Evolutionary conservation across 495 filamentous ascomycete genomes (phyloP), one percentile per base, ranked within the genome.

Genomic region (Podospora pseudoanserina): DNA sequence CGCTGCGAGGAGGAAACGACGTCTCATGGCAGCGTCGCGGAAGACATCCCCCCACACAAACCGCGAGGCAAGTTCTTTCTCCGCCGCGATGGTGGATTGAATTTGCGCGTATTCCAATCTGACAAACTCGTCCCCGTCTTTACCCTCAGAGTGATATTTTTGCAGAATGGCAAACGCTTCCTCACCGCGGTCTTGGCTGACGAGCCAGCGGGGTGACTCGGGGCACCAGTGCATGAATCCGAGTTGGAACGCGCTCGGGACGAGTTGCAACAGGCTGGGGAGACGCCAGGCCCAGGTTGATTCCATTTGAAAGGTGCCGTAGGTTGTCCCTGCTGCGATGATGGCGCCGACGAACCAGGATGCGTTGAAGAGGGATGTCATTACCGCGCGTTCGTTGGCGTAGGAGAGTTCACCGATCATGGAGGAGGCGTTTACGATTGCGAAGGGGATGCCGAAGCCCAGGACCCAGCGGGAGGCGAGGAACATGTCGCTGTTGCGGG

Each of bases 321-420:
- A 81, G 0, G 82, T 84, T 1, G 85, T 80, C 0, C 83, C 81
- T 3, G 85, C 85, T 4, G 85, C 86, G 26, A 85, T 76, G 49
- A 89, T 83, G 64, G 83, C 79, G 4, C 88, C 86, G 54, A 88
- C 76, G 69, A 84, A 88, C 78, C 85, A 89, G 1, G 79, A 82
- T 2, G 84, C 81, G 69, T 88, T 89, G 78, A 87, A 90, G 2
- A 90, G 78, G 4, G 84, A 85, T 2, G 84, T 88, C 65, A 89
- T 75, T 28, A 86, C 81, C n/a, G 84, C 71, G 56, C 87, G 80
- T 70, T 90, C 84, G 49, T 86, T 86, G 32, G 85, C 86, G 75
- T 89, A 84, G 0, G 79, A 78, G 15, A 90, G 78, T 67, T 90
- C 89, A 63, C 83, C 86, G n/a, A 90, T 81, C 67, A 89, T 70